These are phyloP conservation scores for Tylopilus rubrobrunneus DNA, from an alignment of 768 basidiomycete species.

Conservation along the genomic window DNA sequence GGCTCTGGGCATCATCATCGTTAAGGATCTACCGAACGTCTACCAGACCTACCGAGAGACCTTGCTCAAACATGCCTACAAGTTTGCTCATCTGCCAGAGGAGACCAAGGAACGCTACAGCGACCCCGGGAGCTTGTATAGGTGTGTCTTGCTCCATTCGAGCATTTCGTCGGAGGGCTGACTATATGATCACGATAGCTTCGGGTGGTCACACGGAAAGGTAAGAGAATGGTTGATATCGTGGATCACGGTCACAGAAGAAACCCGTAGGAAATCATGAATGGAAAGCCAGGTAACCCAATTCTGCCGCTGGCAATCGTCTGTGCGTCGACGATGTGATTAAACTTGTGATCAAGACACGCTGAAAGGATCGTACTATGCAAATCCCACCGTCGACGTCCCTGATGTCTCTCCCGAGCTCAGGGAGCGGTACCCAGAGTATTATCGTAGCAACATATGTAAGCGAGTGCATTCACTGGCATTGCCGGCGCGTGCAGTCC, in stretches of 20 bases:
- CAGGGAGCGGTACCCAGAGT: constrained; percentile 65
- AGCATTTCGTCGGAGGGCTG: neutral
- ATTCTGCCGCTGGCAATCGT: neutral
- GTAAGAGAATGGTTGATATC: constrained; percentile 32
- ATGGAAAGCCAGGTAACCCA: constrained; percentile 73
- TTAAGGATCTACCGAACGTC: constrained; percentile 71
- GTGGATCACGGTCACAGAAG: neutral
- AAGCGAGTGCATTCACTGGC: constrained; percentile 22
- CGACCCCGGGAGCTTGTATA: constrained; percentile 69
- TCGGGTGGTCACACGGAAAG: constrained; percentile 99
- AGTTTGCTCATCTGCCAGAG: constrained; percentile 72
- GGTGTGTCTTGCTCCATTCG: constrained; percentile 41
- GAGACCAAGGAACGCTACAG: constrained; percentile 66
- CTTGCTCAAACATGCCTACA: constrained; percentile 70
- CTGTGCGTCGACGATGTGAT: neutral
- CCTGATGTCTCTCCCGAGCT: constrained; percentile 59
- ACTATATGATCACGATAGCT: constrained; percentile 41
- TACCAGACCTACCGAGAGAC: constrained; percentile 64
- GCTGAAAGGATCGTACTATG: constrained; percentile 93
- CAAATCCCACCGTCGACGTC: constrained; percentile 65
- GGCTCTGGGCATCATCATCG: constrained; percentile 76
- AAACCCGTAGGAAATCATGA: constrained; percentile 80
- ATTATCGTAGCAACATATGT: constrained; percentile 91
- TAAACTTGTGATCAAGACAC: constrained; percentile 46
- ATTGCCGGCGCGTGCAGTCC: neutral